Evolutionary conservation across 306 rosid genomes (phyloP).

Genomic region (Cucurbita maxima): DNA sequence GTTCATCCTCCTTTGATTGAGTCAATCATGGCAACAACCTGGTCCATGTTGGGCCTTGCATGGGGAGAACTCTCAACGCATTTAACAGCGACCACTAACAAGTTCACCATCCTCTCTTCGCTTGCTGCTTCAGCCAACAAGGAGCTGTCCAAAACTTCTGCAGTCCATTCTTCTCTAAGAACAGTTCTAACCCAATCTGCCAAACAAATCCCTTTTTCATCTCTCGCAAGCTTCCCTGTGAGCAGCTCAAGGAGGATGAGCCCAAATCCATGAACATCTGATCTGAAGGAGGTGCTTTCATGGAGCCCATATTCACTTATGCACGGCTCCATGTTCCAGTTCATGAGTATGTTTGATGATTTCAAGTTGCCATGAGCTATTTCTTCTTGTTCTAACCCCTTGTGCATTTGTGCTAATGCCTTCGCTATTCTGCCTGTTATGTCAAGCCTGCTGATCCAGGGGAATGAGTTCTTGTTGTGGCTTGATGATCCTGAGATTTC

Average conservation of each 20-base stretch:
- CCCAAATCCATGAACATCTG: constrained; percentile 58
- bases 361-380: constrained; percentile 64
- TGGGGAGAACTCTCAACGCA: constrained; percentile 40
- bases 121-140: constrained; percentile 47
- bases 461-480: constrained; percentile 20
- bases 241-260: constrained; percentile 76
- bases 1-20: constrained; percentile 61
- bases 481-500: constrained; percentile 30
- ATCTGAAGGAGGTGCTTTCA: constrained; percentile 20
- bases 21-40: constrained; percentile 49
- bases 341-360: constrained; percentile 65
- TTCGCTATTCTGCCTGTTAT: constrained; percentile 39
- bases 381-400: constrained; percentile 32
- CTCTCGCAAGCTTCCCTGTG: constrained; percentile 52
- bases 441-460: constrained; percentile 53
- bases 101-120: constrained; percentile 66
- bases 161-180: constrained; percentile 80
- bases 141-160: constrained; percentile 58
- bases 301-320: constrained; percentile 60
- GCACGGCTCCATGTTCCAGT: constrained; percentile 53
- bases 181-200: constrained; percentile 73
- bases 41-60: constrained; percentile 60
- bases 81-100: constrained; percentile 71
- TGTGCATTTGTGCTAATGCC: constrained; percentile 66
- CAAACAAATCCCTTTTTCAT: constrained; percentile 40